Evolutionary conservation across 495 filamentous ascomycete species (phyloP), one percentile per base, ranked within the genome.

Genomic region (Annulohypoxylon bovei): DNA sequence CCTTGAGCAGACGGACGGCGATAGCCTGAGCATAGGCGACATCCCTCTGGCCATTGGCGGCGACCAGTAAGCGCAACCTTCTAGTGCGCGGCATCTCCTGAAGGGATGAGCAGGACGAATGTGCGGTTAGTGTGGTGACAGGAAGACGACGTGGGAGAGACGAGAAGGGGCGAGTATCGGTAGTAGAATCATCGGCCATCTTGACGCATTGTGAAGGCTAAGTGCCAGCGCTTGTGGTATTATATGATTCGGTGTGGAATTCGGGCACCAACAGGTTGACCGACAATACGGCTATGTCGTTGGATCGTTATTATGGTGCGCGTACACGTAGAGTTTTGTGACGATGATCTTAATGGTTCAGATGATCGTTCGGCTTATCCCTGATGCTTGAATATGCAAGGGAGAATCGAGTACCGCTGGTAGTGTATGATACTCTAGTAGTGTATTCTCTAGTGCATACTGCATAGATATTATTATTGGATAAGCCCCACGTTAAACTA

Each of bases 1-100:
- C 81, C 66, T 86, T 86, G 28, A 85, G 85, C 0, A 88, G 81
- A 57, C 86, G 82, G 14, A 88, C 81, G 55, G 83, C 84, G 47
- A 88, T 83, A 9, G 81, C 78, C 67, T 86, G 79, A 18, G 86
- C 86, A 59, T 78, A 83, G 47, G 85, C 81, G 35, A 85, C 80
- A 49, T 88, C 84, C 12, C 77, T 78, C 52, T 79, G 76, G 49
- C 86, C 84, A 70, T 86, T 86, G 40, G 84, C 80, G 27, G 83
- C 81, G n/a, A 88, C 76, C 20, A 88, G 76, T 14, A 88, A 78
- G 40, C 78, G 83, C 20, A 88, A 73, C 32, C 81, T 81, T 39
- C 77, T 77, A 44, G 80, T 78, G 6, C 79, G 78, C 54, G 77
- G 81, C 54, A 79, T 75, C 61, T 82, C 79, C 71, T 76, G 79